Percentiles rank a stretch among this genome's conserved stretches.
Evolutionary conservation across 2,329 filamentous ascomycete species (phyloP).

Genomic region (Phyllosticta citribraziliensis): DNA sequence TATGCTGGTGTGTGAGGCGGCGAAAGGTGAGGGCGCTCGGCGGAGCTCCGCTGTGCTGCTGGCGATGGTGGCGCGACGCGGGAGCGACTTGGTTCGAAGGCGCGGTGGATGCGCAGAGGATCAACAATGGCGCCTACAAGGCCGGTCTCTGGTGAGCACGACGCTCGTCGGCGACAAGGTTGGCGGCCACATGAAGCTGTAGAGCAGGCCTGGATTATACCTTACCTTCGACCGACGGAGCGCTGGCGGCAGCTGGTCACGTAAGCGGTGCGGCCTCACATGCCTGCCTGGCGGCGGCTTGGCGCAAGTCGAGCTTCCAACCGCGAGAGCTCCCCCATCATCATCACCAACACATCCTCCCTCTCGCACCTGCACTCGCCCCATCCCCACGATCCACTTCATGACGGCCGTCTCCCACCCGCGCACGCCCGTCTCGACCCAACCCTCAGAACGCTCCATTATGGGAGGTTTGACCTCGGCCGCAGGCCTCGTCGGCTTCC

Average conservation of each 20-base stretch:
- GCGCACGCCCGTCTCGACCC: background rate
- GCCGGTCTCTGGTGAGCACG: background rate
- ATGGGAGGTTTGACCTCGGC: slow-evolving; percentile 96
- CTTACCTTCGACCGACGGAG: background rate
- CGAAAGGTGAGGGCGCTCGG: background rate
- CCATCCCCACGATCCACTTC: background rate
- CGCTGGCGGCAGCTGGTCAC: background rate
- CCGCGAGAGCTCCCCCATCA: slow-evolving; percentile 8
- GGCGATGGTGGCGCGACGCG: background rate
- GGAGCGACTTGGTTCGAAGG: background rate
- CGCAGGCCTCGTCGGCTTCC: slow-evolving; percentile 87
- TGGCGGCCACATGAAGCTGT: background rate
- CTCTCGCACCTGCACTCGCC: slow-evolving; percentile 1
- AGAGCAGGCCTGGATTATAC: background rate
- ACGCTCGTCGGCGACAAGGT: background rate
- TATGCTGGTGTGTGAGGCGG: background rate
- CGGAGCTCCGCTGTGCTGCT: background rate
- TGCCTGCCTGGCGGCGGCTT: background rate
- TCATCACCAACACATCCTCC: slow-evolving; percentile 9
- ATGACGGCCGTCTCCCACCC: slow-evolving; percentile 9
- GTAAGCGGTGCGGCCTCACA: background rate
- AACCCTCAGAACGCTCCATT: slow-evolving; percentile 4
- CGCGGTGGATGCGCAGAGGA: background rate
- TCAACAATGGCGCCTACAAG: background rate
- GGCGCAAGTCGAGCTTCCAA: slow-evolving; percentile 1